These are phyloP conservation scores for Drechslerella dactyloides DNA, from an alignment of 2,329 filamentous ascomycete species.

Conservation along the genomic window DNA sequence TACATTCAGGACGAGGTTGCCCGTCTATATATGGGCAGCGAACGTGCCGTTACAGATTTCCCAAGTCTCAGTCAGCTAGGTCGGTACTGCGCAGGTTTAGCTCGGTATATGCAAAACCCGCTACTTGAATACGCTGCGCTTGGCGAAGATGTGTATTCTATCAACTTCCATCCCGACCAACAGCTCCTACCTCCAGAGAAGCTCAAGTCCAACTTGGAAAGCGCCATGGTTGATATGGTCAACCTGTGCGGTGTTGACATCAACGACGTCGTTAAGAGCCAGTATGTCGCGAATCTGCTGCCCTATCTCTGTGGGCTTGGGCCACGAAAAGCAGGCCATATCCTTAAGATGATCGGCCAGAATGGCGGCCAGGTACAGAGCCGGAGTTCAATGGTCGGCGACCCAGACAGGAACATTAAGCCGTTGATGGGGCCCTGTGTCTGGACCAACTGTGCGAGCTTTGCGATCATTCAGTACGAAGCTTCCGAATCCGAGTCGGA, in stretches of 20 bases:
- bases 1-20: conserved; percentile 97
- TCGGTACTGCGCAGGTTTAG: conserved; percentile 87
- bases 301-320: conserved; percentile 91
- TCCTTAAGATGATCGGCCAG: conserved; percentile 87
- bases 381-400: conserved; percentile 85
- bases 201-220: conserved; percentile 83
- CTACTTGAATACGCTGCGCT: conserved; percentile 95
- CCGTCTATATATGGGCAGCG: conserved; percentile 91
- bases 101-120: conserved; percentile 90
- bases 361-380: conserved; percentile 87
- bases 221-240: conserved; percentile 98
- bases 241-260: conserved; percentile 95
- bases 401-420: conserved; percentile 77
- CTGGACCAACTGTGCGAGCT: conserved; percentile 97
- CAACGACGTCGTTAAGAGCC: conserved; percentile 79
- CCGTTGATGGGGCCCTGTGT: conserved; percentile 86
- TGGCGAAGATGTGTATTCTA: conserved; percentile 82
- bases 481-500: conserved; percentile 81
- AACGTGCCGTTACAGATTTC: conserved; percentile 78
- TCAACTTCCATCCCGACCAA: conserved; percentile 89
- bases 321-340: conserved; percentile 82
- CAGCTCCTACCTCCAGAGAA: conserved; percentile 87
- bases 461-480: conserved; percentile 88
- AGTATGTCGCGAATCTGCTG: conserved; percentile 85
- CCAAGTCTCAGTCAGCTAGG: conserved; percentile 78